Conservation (phyloP, 1,139 yeast genomes). For the Nakaseomyces sp. region DNA sequence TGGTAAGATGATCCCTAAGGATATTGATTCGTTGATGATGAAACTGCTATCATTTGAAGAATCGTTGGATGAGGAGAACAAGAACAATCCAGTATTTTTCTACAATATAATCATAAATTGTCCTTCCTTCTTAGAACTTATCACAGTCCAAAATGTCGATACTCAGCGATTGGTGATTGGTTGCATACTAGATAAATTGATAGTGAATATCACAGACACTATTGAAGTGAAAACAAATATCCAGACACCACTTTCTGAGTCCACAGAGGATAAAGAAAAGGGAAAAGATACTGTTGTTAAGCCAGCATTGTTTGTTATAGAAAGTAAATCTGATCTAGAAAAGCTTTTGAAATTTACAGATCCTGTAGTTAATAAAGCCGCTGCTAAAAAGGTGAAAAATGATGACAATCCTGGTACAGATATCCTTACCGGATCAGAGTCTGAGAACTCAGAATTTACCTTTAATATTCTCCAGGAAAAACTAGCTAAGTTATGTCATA, state of each 20-base stretch:
- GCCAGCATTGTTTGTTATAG: slow-evolving; percentile 8
- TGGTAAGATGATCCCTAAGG: slow-evolving; percentile 17
- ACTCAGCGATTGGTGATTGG: slow-evolving; percentile 21
- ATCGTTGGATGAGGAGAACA: background rate
- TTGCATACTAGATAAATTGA: slow-evolving; percentile 22
- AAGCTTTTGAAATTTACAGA: slow-evolving; percentile 17
- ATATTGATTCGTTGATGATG: slow-evolving; percentile 9
- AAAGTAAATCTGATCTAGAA: slow-evolving; percentile 12
- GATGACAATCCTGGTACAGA: background rate
- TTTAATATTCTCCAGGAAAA: slow-evolving; percentile 46
- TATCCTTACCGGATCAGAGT: background rate
- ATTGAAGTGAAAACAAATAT: slow-evolving; percentile 3
- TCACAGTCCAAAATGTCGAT: slow-evolving; percentile 22
- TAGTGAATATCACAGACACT: background rate
- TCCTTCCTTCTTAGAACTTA: slow-evolving; percentile 10
- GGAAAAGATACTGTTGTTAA: background rate
- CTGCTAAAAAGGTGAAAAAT: background rate
- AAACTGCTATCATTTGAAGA: slow-evolving; percentile 6
- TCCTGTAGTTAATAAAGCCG: slow-evolving; percentile 9
- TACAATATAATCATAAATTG: slow-evolving; percentile 8
- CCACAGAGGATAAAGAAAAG: background rate
- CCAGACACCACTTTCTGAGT: background rate
- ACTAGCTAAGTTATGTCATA: slow-evolving; percentile 46
- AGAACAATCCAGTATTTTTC: slow-evolving; percentile 3
- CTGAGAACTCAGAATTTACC: slow-evolving; percentile 5